phyloP scores from a whole-genome alignment of 1,284 basidiomycete species.

The Vanrija sp. region DNA sequence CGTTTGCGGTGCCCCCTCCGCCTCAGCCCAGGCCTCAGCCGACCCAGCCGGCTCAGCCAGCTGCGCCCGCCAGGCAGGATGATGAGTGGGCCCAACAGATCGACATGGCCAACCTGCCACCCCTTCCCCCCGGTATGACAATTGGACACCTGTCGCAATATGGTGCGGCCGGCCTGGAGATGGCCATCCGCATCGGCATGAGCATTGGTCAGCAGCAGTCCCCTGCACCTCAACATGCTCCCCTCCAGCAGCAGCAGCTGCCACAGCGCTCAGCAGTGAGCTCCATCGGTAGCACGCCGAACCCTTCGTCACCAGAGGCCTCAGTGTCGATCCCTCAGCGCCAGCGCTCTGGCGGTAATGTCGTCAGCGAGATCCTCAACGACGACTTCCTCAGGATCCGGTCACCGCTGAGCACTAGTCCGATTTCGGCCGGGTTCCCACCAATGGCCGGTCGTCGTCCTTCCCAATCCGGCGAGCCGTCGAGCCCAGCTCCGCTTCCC shows the following conservation, averaged over 20 bases:
- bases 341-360: slow-evolving; percentile 18
- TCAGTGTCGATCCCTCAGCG: slow-evolving; percentile 5
- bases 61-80: slow-evolving; percentile 5
- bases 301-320: slow-evolving; percentile 2
- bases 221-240: no score
- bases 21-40: slow-evolving; percentile 1
- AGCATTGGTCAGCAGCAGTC: slow-evolving; percentile 37
- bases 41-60: slow-evolving; percentile 4
- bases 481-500: slow-evolving; percentile 17
- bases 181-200: slow-evolving; percentile 52
- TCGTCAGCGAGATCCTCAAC: slow-evolving; percentile 42
- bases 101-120: slow-evolving; percentile 30
- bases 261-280: background rate
- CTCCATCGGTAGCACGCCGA: slow-evolving; percentile 1
- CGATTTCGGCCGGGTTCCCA: slow-evolving; percentile 8
- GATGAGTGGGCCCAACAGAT: slow-evolving; percentile 4
- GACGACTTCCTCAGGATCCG: slow-evolving; percentile 41
- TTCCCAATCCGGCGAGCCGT: slow-evolving; percentile 24
- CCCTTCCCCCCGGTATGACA: slow-evolving; percentile 44
- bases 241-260: slow-evolving; percentile 2
- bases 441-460: slow-evolving; percentile 26
- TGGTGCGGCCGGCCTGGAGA: slow-evolving; percentile 45
- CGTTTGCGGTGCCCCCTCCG: slow-evolving; percentile 2
- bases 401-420: slow-evolving; percentile 29
- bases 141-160: slow-evolving; percentile 43